Base-by-base conservation (phyloP, 805 yeast species). In the Yamadazyma sp. region DNA sequence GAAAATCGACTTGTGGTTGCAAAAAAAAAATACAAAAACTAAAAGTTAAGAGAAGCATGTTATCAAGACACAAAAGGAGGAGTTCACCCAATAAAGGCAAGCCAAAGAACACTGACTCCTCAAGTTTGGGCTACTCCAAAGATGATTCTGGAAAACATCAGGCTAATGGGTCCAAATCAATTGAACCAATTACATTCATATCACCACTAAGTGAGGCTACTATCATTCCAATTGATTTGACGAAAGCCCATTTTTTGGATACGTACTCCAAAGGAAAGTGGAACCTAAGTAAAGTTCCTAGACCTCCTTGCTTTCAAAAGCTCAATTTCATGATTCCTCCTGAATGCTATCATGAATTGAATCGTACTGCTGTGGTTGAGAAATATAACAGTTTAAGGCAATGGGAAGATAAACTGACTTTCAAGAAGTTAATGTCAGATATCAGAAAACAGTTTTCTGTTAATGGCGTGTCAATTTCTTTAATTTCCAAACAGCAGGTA, bases 271-370 rank as follows among this genome's bases (percentile, higher is more conserved):
- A 60, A 43, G 81, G 80, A 3, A 73, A 69, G 44, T 69, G 76
- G 75, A 76, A 77, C 39, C 50, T 79, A 6, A 74, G 82, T 0
- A 60, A 59, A 13, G 71, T 80, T 3, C 68, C 71, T 2, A 61
- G 78, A 33, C 91, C 91, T 0, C 56, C 70, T 0, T 73, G 80
- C 42, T 65, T 77, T 38, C 50, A 61, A 14, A 42, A 42, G 15
- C 52, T 57, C 4, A 75, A 76, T 2, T 58, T 76, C 34, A 62
- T 81, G 60, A 63, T 68, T 19, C 78, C 89, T 0, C 91, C 91
- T 0, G 76, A 70, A 15, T 64, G 76, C 29, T 69, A 69, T 44
- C 56, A 69, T 30, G 88, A 82, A 46, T 44, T 55, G 1, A 42
- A 54, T 9, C 58, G 86, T 33, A 49, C 64, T 14, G 64, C 61